Base-by-base conservation (phyloP, 1,284 basidiomycete species). In the Fomitopsis palustris region DNA sequence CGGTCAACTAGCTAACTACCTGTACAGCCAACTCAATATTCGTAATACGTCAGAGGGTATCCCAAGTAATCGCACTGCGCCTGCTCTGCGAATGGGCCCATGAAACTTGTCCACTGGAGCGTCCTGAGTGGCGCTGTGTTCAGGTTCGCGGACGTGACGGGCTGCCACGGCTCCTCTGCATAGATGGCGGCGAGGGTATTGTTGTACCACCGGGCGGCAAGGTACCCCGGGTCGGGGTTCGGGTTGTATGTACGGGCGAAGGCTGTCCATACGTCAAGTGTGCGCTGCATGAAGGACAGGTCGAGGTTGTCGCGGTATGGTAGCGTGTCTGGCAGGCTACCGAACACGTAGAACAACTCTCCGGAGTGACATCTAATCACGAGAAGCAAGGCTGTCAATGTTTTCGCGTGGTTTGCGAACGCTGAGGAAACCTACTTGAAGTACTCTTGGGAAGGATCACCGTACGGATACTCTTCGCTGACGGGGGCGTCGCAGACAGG, bases 201-300 rank as follows among this genome's bases (percentile, higher is more conserved):
- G 25, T 64, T 62, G 65, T 68, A 70, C 17, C 71, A 67, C 17
- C 77, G 69, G 2, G 73, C 75, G 4, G 61, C 55, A 21, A 78
- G 70, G 64, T 74, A 77, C 0, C 61, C 67, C 14, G 62, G 65
- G 47, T 74, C 69, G 1, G 75, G 77, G 63, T 79, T 79, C 4
- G 78, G 78, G 57, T 79, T 64, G 64, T 73, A 74, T 14, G 73
- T 74, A 54, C 76, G 70, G 17, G 72, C 75, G 61, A 78, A 80
- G 4, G 72, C 63, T 0, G 74, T 67, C 77, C 76, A 79, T 25
- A 68, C 59, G 59, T 79, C 78, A 29, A 74, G 58, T 35, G 64
- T 66, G 55, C 72, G 64, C 63, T 77, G 76, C 61, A 71, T 71
- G 65, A 77, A 71, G 3, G 71, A 70, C 23, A 77, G 68, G 60